These are phyloP conservation scores for Aspergillus quadrilineatus DNA, from an alignment of 2,329 filamentous ascomycete genomes.

Conservation along the genomic window DNA sequence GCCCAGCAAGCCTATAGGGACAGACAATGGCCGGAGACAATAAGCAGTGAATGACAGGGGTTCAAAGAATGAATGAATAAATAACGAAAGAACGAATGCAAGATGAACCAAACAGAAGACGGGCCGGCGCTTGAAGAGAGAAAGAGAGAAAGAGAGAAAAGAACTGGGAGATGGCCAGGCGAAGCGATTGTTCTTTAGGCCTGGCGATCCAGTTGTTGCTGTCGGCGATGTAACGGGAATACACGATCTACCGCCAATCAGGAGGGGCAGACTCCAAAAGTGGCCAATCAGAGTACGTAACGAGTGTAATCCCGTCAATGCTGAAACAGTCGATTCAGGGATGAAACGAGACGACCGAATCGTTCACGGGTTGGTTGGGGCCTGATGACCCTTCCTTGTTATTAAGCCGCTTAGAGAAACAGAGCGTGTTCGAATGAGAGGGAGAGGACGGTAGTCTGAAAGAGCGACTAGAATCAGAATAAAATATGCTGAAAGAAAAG, in stretches of 20 bases:
- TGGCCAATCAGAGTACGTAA: slow-evolving; percentile 3
- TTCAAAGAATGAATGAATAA: slow-evolving; percentile 2
- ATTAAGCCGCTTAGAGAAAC: neutral
- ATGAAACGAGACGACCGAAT: slow-evolving; percentile 9
- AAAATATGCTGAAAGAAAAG: neutral
- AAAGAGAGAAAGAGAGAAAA: slow-evolving; percentile 11
- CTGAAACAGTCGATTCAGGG: slow-evolving; percentile 12
- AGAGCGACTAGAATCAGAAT: slow-evolving; percentile 3
- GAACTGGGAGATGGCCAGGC: neutral
- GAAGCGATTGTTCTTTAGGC: slow-evolving; percentile 4
- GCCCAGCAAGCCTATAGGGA: slow-evolving; percentile 8
- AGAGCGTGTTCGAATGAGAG: neutral
- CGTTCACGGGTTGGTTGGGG: slow-evolving; percentile 7
- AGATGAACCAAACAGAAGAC: slow-evolving; percentile 3
- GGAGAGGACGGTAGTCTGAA: neutral
- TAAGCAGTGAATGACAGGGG: neutral
- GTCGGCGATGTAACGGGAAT: neutral
- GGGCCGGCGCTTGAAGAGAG: slow-evolving; percentile 5
- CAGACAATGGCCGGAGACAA: slow-evolving; percentile 10
- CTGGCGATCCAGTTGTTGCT: neutral
- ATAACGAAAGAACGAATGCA: slow-evolving; percentile 6
- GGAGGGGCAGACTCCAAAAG: neutral
- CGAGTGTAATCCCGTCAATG: neutral
- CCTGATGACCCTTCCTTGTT: slow-evolving; percentile 6
- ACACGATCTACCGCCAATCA: slow-evolving; percentile 12